phyloP scores from a whole-genome alignment of 2,329 filamentous ascomycete species.

The Alternaria sp. region DNA sequence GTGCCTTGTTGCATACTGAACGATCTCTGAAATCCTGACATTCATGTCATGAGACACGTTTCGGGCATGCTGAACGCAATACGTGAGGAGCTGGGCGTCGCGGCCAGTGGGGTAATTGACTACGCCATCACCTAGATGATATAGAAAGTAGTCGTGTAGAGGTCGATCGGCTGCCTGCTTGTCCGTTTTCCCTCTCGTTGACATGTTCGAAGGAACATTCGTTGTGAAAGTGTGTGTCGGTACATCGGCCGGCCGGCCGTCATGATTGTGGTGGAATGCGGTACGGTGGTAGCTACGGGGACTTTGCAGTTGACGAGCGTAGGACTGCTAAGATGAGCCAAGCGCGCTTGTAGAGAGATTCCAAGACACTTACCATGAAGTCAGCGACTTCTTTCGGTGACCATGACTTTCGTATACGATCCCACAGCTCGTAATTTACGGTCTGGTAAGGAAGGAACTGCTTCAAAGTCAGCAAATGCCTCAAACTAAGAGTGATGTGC shows the following conservation, averaged over 20 bases:
- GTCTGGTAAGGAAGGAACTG: slow-evolving; percentile 2
- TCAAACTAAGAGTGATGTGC: not conserved
- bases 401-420: not conserved
- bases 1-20: not conserved
- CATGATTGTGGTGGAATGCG: not conserved
- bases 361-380: not conserved
- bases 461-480: not conserved
- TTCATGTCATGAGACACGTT: not conserved
- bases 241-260: not conserved
- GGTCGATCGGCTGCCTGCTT: not conserved
- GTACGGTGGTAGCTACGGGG: not conserved
- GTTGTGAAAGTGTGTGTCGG: not conserved
- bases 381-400: not conserved
- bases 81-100: not conserved
- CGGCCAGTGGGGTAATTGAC: not conserved
- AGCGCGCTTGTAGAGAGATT: not conserved
- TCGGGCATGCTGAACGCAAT: not conserved
- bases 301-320: not conserved
- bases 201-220: slow-evolving; percentile 1
- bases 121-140: not conserved
- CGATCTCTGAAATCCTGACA: not conserved
- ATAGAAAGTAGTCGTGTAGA: slow-evolving; percentile 1
- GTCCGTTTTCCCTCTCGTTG: not conserved
- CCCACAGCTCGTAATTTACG: not conserved
- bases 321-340: not conserved